Evolutionary conservation across 1,284 basidiomycete genomes (phyloP).

Genomic region (Coniferiporia sulphurascens): DNA sequence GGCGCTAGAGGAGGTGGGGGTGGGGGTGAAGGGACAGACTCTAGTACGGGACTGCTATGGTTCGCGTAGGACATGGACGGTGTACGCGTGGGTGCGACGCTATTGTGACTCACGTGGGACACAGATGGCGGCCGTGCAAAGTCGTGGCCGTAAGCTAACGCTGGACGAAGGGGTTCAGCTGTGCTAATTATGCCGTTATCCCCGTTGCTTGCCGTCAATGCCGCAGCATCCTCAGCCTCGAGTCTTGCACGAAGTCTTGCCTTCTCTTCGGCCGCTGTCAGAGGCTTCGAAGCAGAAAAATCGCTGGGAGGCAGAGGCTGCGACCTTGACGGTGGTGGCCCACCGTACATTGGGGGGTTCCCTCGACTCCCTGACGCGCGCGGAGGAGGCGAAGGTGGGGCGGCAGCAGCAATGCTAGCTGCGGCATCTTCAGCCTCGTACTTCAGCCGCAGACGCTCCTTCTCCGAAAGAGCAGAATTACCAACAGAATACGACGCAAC

Average conservation of each 20-base stretch:
- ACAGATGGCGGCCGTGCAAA: not conserved
- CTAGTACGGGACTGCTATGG: constrained; percentile 10
- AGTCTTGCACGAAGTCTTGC: constrained; percentile 59
- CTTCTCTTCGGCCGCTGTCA: constrained; percentile 76
- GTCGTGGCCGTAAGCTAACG: not conserved
- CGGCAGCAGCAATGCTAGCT: constrained; percentile 19
- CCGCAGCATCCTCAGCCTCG: constrained; percentile 44
- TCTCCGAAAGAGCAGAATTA: constrained; percentile 35
- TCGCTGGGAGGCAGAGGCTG: constrained; percentile 22
- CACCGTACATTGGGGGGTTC: constrained; percentile 15
- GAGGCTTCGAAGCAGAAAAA: constrained; percentile 28
- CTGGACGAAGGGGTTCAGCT: constrained; percentile 18
- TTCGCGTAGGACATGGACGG: constrained; percentile 1
- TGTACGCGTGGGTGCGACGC: constrained; percentile 1
- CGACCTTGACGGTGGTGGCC: constrained; percentile 19
- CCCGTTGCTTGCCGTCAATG: constrained; percentile 20
- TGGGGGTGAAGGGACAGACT: constrained; percentile 20
- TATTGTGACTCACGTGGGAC: constrained; percentile 3
- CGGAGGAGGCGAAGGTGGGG: constrained; percentile 27
- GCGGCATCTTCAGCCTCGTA: constrained; percentile 47
- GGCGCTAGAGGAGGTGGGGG: constrained; percentile 65
- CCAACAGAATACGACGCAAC: not conserved
- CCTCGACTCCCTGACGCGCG: constrained; percentile 20
- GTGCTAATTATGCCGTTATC: constrained; percentile 19
- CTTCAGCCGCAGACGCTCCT: constrained; percentile 47